Evolutionary conservation across 768 basidiomycete genomes (phyloP).

Genomic region (Sarcodon aspratus): DNA sequence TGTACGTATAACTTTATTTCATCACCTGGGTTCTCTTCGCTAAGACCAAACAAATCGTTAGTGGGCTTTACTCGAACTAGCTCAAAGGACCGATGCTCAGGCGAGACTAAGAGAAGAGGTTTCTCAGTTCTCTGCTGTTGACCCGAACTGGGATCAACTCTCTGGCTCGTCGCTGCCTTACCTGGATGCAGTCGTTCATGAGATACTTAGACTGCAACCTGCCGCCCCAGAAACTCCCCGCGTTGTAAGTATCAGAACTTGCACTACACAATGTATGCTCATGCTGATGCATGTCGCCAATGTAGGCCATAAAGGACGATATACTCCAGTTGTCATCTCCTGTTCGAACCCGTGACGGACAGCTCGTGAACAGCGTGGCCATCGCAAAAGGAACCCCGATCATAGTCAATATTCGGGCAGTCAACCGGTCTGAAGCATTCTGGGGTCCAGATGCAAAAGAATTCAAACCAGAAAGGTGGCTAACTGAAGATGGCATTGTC

Average conservation of each 20-base stretch:
- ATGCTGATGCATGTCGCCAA: too few relatives aligned
- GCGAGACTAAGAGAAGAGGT: conserved; percentile 39
- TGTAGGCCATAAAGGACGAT: conserved; percentile 39
- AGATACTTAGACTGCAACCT: conserved; percentile 29
- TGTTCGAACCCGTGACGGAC: conserved; percentile 30
- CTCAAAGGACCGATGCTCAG: conserved; percentile 31
- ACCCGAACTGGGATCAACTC: conserved; percentile 47
- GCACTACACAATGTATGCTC: too few relatives aligned
- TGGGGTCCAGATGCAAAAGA: conserved; percentile 53
- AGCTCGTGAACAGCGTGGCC: conserved; percentile 24
- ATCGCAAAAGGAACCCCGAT: conserved; percentile 38
- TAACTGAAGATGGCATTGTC: conserved; percentile 20
- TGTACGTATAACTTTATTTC: too few relatives aligned
- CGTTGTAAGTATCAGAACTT: conserved; percentile 18
- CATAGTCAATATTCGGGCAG: conserved; percentile 27
- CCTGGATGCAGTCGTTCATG: conserved; percentile 32
- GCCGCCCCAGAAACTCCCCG: conserved; percentile 23
- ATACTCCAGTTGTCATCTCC: conserved; percentile 45
- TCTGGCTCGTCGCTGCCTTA: conserved; percentile 26
- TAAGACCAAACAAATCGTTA: not conserved
- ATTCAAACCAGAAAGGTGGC: conserved; percentile 59
- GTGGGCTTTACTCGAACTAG: conserved; percentile 52
- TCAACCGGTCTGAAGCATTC: conserved; percentile 39
- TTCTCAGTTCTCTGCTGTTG: conserved; percentile 22
- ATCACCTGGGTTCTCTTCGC: too few relatives aligned